Evolutionary conservation across 2,329 filamentous ascomycete species (phyloP).

Genomic region (Fusarium tricinctum): DNA sequence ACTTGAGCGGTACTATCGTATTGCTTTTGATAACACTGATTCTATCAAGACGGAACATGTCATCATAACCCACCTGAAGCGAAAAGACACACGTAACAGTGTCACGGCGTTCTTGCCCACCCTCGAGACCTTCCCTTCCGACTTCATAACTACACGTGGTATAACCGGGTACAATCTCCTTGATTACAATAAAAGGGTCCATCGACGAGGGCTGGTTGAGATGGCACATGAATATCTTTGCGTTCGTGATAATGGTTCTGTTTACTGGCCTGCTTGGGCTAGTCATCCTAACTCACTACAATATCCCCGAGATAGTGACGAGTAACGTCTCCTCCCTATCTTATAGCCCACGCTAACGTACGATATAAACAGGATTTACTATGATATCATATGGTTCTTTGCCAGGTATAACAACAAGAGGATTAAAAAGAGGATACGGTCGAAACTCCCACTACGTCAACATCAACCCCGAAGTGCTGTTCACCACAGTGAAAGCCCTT

Average conservation of each 20-base stretch:
- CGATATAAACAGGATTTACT: slow-evolving; percentile 1
- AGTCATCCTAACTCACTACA: not conserved
- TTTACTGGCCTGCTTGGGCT: not conserved
- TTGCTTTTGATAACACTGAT: not conserved
- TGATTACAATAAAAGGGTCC: fast-evolving
- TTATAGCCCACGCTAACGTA: not conserved
- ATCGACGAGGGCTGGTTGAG: not conserved
- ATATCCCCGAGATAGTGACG: not conserved
- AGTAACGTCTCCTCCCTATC: not conserved
- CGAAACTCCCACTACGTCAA: not conserved
- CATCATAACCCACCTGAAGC: not conserved
- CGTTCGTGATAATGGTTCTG: not conserved
- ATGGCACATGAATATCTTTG: slow-evolving; percentile 31
- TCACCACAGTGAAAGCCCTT: not conserved
- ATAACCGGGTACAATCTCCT: not conserved
- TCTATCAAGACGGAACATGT: not conserved
- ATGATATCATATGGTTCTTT: slow-evolving; percentile 7
- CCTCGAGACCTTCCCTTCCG: not conserved
- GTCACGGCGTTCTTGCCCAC: not conserved
- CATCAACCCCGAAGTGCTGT: no score
- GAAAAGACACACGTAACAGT: not conserved
- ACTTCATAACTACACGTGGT: not conserved
- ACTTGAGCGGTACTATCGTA: not conserved
- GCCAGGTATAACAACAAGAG: not conserved
- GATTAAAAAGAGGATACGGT: not conserved